Percentiles rank a stretch among this genome's conserved stretches.
Conservation (phyloP, 108 stramenopile species). For the Conticribra guillardii region DNA sequence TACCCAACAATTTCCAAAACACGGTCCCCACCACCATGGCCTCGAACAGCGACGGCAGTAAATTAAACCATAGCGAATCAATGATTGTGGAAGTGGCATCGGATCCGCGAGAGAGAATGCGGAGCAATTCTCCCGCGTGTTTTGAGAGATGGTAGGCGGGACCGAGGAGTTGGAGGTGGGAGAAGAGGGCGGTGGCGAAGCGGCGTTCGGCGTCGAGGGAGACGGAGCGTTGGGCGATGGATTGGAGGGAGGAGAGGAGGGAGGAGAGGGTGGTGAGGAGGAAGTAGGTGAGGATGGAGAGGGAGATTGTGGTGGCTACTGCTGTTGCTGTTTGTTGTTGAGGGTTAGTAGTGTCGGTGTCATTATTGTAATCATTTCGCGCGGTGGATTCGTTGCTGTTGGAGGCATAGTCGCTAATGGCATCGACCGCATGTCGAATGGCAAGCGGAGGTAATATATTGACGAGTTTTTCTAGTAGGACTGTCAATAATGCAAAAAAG, state of each 20-base stretch:
- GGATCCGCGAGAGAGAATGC: conserved; percentile 42
- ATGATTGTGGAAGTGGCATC: conserved; percentile 43
- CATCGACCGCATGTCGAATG: conserved; percentile 51
- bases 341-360: too few species aligned
- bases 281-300: conserved; percentile 38
- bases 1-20: conserved; percentile 49
- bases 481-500: conserved; percentile 31
- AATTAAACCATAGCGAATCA: conserved; percentile 37
- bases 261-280: conserved; percentile 20
- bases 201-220: conserved; percentile 49
- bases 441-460: conserved; percentile 51
- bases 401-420: conserved; percentile 30
- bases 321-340: conserved; percentile 1
- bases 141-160: conserved; percentile 48
- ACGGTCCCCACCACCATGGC: conserved; percentile 37
- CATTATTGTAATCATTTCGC: not conserved
- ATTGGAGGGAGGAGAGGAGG: conserved; percentile 26
- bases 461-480: conserved; percentile 47
- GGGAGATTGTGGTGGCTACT: conserved; percentile 17
- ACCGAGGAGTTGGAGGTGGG: conserved; percentile 40
- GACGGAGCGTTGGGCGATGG: conserved; percentile 33
- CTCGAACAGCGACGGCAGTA: conserved; percentile 49
- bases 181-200: conserved; percentile 37
- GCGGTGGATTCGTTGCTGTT: not conserved
- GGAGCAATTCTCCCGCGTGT: conserved; percentile 45